Evolutionary conservation across 768 basidiomycete genomes (phyloP).

Genomic region (Lactarius psammicola): DNA sequence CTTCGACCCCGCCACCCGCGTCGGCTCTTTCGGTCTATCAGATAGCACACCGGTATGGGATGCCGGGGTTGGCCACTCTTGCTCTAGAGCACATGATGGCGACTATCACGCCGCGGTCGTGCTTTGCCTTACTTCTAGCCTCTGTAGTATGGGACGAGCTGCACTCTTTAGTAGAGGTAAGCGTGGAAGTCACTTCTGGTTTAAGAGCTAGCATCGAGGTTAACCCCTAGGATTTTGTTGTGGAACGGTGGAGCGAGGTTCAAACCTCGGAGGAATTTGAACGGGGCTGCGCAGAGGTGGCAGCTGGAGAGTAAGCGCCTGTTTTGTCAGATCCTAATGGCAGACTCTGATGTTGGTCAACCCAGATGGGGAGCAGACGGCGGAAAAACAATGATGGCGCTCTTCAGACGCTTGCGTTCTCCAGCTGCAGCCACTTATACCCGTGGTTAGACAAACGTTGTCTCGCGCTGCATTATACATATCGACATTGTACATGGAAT

Average conservation of each 20-base stretch:
- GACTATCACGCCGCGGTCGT: slow-evolving; percentile 61
- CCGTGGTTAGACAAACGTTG: slow-evolving; percentile 22
- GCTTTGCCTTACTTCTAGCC: slow-evolving; percentile 70
- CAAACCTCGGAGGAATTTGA: slow-evolving; percentile 63
- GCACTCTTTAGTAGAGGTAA: slow-evolving; percentile 57
- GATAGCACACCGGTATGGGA: slow-evolving; percentile 70
- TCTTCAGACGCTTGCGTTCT: slow-evolving; percentile 66
- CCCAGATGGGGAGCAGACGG: slow-evolving; percentile 69
- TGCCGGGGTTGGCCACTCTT: slow-evolving; percentile 62
- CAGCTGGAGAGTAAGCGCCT: slow-evolving; percentile 59
- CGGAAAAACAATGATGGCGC: slow-evolving; percentile 62
- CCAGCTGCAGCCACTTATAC: slow-evolving; percentile 40
- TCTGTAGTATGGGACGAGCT: slow-evolving; percentile 65
- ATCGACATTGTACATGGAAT: background rate
- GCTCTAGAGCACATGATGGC: slow-evolving; percentile 73
- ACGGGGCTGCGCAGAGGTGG: slow-evolving; percentile 66
- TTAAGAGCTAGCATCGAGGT: slow-evolving; percentile 20
- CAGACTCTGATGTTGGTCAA: slow-evolving; percentile 14
- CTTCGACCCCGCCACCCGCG: slow-evolving; percentile 57
- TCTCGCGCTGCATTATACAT: background rate
- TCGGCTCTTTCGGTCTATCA: slow-evolving; percentile 76
- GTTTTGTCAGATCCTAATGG: slow-evolving; percentile 2
- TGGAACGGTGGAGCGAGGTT: slow-evolving; percentile 74
- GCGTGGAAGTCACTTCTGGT: slow-evolving; percentile 25
- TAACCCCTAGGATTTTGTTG: slow-evolving; percentile 65